A percentile compares a stretch with the other conserved stretches of the same genome.
Conservation (phyloP, 169 alveolate species). For the Plasmodium blacklocki region DNA sequence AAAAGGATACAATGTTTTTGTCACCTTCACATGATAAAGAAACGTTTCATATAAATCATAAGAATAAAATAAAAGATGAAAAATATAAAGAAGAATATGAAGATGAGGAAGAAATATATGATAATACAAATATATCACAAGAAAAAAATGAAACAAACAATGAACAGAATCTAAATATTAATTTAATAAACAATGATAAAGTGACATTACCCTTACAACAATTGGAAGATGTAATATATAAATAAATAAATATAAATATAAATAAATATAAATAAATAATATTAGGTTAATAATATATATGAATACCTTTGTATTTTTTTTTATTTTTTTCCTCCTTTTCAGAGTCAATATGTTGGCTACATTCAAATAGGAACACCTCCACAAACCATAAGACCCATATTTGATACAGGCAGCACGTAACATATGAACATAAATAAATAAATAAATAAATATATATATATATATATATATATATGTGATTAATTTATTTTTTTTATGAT, state of each 20-base stretch:
- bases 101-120: background rate
- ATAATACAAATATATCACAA: background rate
- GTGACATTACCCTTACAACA: slow-evolving; percentile 61
- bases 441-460: background rate
- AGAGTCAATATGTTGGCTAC: slow-evolving; percentile 82
- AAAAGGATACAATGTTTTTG: slow-evolving; percentile 1
- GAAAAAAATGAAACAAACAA: slow-evolving; percentile 5
- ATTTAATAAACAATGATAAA: background rate
- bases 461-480: background rate
- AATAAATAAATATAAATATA: background rate
- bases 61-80: background rate
- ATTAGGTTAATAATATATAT: background rate
- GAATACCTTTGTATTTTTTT: background rate
- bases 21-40: background rate
- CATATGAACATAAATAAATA: slow-evolving; percentile 8
- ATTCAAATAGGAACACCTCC: slow-evolving; percentile 87
- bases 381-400: slow-evolving; percentile 85
- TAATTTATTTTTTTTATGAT: background rate
- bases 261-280: background rate
- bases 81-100: background rate
- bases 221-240: slow-evolving; percentile 43
- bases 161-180: background rate
- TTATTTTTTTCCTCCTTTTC: background rate
- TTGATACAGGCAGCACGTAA: slow-evolving; percentile 91
- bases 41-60: background rate